phyloP scores from a whole-genome alignment of 148 eudicot species.

The Silene latifolia region DNA sequence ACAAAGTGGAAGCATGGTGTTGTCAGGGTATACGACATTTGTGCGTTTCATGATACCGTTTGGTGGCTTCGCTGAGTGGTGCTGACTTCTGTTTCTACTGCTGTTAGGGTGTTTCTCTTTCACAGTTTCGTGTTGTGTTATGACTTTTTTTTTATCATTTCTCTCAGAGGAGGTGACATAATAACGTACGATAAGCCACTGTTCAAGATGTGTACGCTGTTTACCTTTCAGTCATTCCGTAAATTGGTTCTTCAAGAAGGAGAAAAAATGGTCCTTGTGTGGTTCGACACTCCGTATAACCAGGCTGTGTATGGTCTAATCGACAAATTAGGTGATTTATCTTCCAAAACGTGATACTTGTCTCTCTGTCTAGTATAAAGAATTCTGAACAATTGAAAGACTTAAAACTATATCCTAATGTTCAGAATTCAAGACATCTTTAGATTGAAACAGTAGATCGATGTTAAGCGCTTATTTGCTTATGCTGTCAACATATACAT shows the following conservation, averaged over 20 bases:
- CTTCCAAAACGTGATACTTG: constrained; percentile 2
- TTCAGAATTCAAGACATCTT: neutral
- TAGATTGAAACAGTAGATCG: neutral
- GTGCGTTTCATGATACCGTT: neutral
- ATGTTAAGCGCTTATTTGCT: constrained; percentile 3
- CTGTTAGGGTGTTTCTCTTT: neutral
- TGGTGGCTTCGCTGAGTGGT: neutral
- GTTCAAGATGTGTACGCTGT: constrained; percentile 67
- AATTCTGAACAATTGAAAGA: too few relatives aligned
- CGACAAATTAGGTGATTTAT: constrained; percentile 79
- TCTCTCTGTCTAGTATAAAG: neutral
- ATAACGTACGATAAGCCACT: constrained; percentile 58
- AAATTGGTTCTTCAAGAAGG: constrained; percentile 97
- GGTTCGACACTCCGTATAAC: constrained; percentile 94
- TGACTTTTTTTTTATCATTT: constrained; percentile 11
- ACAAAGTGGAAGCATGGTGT: too few relatives aligned
- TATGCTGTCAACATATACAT: constrained; percentile 5
- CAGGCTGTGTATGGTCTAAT: constrained; percentile 98
- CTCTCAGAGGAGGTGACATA: constrained; percentile 45
- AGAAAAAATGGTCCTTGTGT: constrained; percentile 97
- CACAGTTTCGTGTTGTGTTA: constrained; percentile 5
- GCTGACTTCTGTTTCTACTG: neutral
- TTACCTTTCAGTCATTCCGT: constrained; percentile 81
- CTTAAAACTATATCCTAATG: neutral
- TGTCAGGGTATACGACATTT: neutral